Evolutionary conservation across 2,329 filamentous ascomycete species (phyloP).

Genomic region (Periconia macrospinosa): DNA sequence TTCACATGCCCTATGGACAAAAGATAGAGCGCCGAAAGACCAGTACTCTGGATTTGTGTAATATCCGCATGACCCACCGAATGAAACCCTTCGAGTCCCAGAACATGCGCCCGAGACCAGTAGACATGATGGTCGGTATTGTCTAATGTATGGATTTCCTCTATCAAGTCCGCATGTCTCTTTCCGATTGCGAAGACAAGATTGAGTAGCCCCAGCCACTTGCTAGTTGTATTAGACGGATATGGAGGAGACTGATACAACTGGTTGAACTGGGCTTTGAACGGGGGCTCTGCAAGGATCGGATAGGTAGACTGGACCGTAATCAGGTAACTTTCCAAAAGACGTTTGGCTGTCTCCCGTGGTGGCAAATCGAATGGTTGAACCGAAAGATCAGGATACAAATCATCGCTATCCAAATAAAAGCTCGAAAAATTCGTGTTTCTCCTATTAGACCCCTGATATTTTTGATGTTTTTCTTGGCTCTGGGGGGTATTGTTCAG

Average conservation of each 20-base stretch:
- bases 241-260: conserved; percentile 19
- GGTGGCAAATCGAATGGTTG: background rate
- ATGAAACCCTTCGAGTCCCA: background rate
- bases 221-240: conserved; percentile 12
- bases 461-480: background rate
- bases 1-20: conserved; percentile 29
- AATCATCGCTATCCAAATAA: conserved; percentile 39
- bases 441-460: conserved; percentile 1
- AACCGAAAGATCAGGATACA: conserved; percentile 22
- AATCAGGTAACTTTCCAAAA: background rate
- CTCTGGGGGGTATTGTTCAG: background rate
- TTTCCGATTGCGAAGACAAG: conserved; percentile 45
- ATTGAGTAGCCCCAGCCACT: conserved; percentile 38
- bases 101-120: background rate
- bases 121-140: conserved; percentile 39
- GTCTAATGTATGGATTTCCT: conserved; percentile 21
- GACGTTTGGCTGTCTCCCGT: background rate
- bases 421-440: conserved; percentile 27
- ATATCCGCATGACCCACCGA: background rate
- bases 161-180: conserved; percentile 30
- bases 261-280: conserved; percentile 40
- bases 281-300: conserved; percentile 34
- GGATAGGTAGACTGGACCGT: conserved; percentile 2
- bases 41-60: conserved; percentile 10
- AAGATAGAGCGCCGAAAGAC: conserved; percentile 29